phyloP scores from a whole-genome alignment of 176 grass and related monocot species.

The Ensete ventricosum region DNA sequence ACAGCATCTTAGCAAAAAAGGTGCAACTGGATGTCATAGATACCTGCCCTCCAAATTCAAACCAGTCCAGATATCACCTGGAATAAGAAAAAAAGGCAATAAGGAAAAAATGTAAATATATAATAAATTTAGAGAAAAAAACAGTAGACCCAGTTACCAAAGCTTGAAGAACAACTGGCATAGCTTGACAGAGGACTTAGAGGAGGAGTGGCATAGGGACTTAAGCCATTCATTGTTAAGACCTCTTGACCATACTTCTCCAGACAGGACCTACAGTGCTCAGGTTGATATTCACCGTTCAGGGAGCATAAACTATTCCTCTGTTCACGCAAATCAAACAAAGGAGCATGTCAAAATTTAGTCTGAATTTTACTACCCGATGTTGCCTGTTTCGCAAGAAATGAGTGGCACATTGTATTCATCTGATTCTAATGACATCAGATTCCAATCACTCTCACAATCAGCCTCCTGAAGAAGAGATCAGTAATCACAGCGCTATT shows the following conservation, averaged over 20 bases:
- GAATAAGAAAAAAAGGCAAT: background rate
- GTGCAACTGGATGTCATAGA: background rate
- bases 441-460: background rate
- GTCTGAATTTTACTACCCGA: background rate
- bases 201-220: constrained; percentile 1
- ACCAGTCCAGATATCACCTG: constrained; percentile 11
- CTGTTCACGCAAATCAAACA: background rate
- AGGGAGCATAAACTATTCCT: background rate
- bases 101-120: background rate
- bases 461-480: background rate
- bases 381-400: background rate
- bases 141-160: constrained; percentile 1
- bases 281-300: background rate
- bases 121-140: background rate
- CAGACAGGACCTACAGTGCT: background rate
- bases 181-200: constrained; percentile 10
- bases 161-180: constrained; percentile 8
- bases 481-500: background rate
- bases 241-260: background rate
- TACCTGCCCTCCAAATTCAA: constrained; percentile 14
- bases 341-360: background rate
- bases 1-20: background rate
- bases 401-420: constrained; percentile 10
- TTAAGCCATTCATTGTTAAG: constrained; percentile 7
- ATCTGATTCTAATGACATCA: constrained; percentile 1